Percentiles rank a stretch among this genome's conserved stretches.
These are phyloP conservation scores for Striga hermonthica DNA, from an alignment of 305 asterid species.

Conservation along the genomic window DNA sequence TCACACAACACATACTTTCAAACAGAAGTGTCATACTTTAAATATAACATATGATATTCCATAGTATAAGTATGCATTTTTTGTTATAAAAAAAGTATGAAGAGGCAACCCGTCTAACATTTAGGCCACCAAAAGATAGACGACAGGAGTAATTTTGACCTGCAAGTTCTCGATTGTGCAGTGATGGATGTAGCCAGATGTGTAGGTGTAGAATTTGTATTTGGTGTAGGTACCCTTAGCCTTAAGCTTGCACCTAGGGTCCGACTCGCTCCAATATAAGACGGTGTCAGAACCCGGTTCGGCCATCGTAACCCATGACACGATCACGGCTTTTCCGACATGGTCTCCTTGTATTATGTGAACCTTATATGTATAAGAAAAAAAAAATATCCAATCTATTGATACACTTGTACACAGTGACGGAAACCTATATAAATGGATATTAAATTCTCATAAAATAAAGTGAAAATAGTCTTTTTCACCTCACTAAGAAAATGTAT, in stretches of 20 bases:
- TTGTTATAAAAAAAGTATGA: neutral
- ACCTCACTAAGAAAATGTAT: no score
- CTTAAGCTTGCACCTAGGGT: constrained; percentile 34
- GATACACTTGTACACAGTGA: no score
- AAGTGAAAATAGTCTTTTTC: no score
- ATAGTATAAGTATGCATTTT: no score
- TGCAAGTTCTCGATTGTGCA: constrained; percentile 50
- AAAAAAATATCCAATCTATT: neutral
- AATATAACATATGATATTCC: neutral
- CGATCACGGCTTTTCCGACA: constrained; percentile 74
- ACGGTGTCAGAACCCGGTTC: constrained; percentile 61
- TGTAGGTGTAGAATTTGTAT: constrained; percentile 56
- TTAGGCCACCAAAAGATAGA: no score
- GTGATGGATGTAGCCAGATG: constrained; percentile 84
- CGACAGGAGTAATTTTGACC: constrained; percentile 37
- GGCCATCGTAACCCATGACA: constrained; percentile 78
- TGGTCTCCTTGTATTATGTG: constrained; percentile 87
- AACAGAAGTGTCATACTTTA: neutral
- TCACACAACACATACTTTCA: neutral
- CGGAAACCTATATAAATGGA: no score
- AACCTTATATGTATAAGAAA: constrained; percentile 41
- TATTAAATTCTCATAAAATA: no score
- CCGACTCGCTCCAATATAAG: constrained; percentile 56
- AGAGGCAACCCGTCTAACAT: no score
- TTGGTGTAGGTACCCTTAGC: constrained; percentile 45